Conservation (phyloP, 305 asterid genomes). For the Caryopteris hybrid region DNA sequence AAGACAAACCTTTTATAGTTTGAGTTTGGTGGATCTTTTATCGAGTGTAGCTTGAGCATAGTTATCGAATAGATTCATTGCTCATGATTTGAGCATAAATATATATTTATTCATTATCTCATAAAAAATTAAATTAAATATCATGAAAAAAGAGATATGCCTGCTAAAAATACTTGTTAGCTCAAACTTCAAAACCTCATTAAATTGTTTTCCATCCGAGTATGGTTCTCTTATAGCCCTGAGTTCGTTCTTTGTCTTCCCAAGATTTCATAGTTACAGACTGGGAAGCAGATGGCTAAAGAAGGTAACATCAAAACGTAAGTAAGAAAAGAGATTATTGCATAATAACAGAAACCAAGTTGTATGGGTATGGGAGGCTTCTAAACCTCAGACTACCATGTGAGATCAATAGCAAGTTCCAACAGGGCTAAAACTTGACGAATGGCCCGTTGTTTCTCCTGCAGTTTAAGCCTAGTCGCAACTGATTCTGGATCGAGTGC, state of each 20-base stretch:
- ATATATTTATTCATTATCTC: no score
- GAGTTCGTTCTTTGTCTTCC: not conserved
- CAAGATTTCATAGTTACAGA: not conserved
- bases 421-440: slow-evolving; percentile 68
- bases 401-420: slow-evolving; percentile 72
- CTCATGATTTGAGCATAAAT: no score
- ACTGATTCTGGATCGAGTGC: slow-evolving; percentile 77
- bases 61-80: no score
- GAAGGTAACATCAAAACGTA: not conserved
- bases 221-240: no score
- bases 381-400: slow-evolving; percentile 39
- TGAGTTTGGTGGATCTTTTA: no score
- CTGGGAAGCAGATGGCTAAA: not conserved
- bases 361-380: no score
- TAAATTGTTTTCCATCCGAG: no score
- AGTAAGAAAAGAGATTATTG: not conserved
- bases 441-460: slow-evolving; percentile 83
- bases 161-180: no score
- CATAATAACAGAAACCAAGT: not conserved
- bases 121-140: no score
- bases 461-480: slow-evolving; percentile 70
- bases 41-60: not conserved
- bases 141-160: no score
- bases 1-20: not conserved
- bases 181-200: no score